Percentiles rank a stretch among this genome's conserved stretches.
phyloP scores from a whole-genome alignment of 345 rosid genomes.

The Erysimum cheiranthoides region DNA sequence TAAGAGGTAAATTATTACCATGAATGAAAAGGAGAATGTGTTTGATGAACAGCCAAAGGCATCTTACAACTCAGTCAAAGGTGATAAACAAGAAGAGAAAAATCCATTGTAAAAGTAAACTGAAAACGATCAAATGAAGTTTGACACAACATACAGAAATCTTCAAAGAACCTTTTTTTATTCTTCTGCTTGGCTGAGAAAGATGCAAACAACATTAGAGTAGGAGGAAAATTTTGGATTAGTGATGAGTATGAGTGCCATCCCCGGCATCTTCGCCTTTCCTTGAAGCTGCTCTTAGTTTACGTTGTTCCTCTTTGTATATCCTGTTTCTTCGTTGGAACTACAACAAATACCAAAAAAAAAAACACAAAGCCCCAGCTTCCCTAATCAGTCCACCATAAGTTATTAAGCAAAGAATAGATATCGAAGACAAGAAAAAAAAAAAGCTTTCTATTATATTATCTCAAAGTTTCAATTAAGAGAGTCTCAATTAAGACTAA shows the following conservation, averaged over 20 bases:
- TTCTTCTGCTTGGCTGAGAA: slow-evolving; percentile 30
- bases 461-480: background rate
- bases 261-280: slow-evolving; percentile 61
- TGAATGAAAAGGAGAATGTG: slow-evolving; percentile 23
- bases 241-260: slow-evolving; percentile 54
- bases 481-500: background rate
- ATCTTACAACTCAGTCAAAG: slow-evolving; percentile 27
- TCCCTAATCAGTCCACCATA: slow-evolving; percentile 16
- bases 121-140: slow-evolving; percentile 23
- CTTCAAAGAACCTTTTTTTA: slow-evolving; percentile 44
- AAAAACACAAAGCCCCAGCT: background rate
- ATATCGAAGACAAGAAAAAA: background rate
- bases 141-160: slow-evolving; percentile 36
- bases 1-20: slow-evolving; percentile 25
- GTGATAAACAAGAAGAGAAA: background rate
- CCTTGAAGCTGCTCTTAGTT: slow-evolving; percentile 76
- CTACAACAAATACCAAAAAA: slow-evolving; percentile 50
- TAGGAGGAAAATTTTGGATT: background rate
- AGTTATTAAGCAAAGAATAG: background rate
- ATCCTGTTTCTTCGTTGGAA: slow-evolving; percentile 93
- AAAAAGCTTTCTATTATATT: background rate
- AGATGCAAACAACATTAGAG: slow-evolving; percentile 40
- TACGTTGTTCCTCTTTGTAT: slow-evolving; percentile 99
- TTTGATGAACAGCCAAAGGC: slow-evolving; percentile 28
- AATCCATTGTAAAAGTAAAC: slow-evolving; percentile 28